phyloP scores from a whole-genome alignment of 495 filamentous ascomycete species.

The Lepidopterella palustris region DNA sequence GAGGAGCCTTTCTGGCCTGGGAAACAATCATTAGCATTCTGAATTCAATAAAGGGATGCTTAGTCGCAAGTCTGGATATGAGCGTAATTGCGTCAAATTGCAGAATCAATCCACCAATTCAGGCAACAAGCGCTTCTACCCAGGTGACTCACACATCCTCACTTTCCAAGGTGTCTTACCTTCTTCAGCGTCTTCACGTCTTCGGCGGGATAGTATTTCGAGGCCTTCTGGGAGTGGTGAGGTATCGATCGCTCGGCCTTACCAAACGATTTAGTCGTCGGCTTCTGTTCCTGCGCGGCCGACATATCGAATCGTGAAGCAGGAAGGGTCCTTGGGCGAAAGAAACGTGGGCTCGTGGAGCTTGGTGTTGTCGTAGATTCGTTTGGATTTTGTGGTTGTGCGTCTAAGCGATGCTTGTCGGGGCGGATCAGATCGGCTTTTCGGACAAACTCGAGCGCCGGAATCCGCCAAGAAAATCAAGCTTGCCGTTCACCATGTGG shows the following conservation, averaged over 20 bases:
- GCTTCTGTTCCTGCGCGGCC: conserved; percentile 19
- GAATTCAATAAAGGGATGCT: too few relatives aligned
- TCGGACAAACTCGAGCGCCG: background rate
- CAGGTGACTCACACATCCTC: background rate
- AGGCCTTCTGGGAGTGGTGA: conserved; percentile 75
- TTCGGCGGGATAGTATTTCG: conserved; percentile 99
- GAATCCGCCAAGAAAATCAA: background rate
- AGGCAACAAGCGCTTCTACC: background rate
- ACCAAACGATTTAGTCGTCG: conserved; percentile 90
- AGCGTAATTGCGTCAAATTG: background rate
- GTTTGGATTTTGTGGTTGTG: background rate
- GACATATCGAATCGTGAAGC: conserved; percentile 26
- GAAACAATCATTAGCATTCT: background rate
- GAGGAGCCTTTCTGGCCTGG: conserved; percentile 91
- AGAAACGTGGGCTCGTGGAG: conserved; percentile 7
- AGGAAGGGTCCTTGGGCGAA: background rate
- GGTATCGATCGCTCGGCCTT: conserved; percentile 91
- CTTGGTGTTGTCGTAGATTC: background rate
- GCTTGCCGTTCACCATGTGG: too few relatives aligned
- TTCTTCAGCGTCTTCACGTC: conserved; percentile 86
- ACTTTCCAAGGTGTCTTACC: conserved; percentile 48
- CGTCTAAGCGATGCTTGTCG: too few relatives aligned
- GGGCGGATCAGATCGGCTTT: too few relatives aligned
- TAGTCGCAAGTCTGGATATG: background rate
- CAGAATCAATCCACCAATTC: conserved; percentile 2